Evolutionary conservation across 768 basidiomycete species (phyloP), one percentile per base, ranked within the genome.

Genomic region (Cystofilobasidium ferigula): DNA sequence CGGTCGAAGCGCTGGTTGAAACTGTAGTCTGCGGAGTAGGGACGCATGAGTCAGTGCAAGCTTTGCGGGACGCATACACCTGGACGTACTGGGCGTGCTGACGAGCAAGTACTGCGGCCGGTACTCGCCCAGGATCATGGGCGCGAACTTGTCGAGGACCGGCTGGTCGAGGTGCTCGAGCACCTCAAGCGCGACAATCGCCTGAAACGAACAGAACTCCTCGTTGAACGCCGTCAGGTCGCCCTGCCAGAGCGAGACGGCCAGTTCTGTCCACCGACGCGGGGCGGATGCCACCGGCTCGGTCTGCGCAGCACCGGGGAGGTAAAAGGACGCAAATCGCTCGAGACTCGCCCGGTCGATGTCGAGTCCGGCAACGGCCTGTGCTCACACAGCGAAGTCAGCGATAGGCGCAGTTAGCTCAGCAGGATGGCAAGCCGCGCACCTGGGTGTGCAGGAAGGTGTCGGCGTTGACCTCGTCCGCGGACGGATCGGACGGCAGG

Each of bases 1-100:
- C 72, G 70, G 28, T 74, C 73, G 69, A 77, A 77, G 58, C 76
- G 74, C 47, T 72, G 70, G 58, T 77, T 77, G 69, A 77, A 77
- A 69, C 71, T 70, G 53, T 72, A 73, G 61, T 74, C 72, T 72
- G 72, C 20, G 24, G 4, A 58, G 10, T 10, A 0, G 13, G 5
- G 34, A 40, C 43, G 12, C 60, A 57, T 18, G 22, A 30, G 56
- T 36, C 7, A 58, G 43, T 22, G 10, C 13, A 42, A 28, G 18
- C 22, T 42, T 13, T 54, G 34, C 38, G 12, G 56, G 56, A 24
- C 36, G 42, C 28, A 58, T 5, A 3, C 26, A 40, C 30, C 34
- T 8, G 26, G 9, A 42, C 64, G 14, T 16, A 63, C 70, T 71
- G 1, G 75, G 76, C 8, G 75, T 77, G 24, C 73, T 74, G 56